Conservation (phyloP, 352 stramenopile genomes). For the Phytopythium helicoides region DNA sequence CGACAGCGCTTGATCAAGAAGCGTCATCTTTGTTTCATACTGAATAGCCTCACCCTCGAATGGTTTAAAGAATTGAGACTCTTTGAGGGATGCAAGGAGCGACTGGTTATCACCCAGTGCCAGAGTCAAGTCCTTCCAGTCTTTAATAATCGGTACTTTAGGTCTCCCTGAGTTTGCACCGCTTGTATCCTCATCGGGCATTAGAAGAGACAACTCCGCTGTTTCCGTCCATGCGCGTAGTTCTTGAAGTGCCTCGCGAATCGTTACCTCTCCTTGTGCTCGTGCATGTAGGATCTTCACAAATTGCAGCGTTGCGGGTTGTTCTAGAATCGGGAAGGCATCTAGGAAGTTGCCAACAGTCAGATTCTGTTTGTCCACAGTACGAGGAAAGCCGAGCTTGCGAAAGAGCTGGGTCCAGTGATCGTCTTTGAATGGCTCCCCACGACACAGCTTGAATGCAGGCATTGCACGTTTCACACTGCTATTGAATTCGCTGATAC, state of each 20-base stretch:
- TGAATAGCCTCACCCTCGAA: slow-evolving; percentile 90
- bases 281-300: slow-evolving; percentile 91
- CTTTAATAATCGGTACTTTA: slow-evolving; percentile 91
- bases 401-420: slow-evolving; percentile 94
- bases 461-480: slow-evolving; percentile 89
- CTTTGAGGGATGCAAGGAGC: slow-evolving; percentile 92
- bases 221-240: slow-evolving; percentile 92
- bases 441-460: slow-evolving; percentile 92
- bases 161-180: slow-evolving; percentile 8
- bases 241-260: slow-evolving; percentile 93
- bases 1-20: slow-evolving; percentile 78
- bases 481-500: slow-evolving; percentile 76
- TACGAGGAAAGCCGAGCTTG: slow-evolving; percentile 87
- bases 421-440: slow-evolving; percentile 96
- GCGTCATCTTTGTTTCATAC: slow-evolving; percentile 90
- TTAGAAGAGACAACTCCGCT: slow-evolving; percentile 84
- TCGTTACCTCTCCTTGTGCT: slow-evolving; percentile 93
- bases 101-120: slow-evolving; percentile 95
- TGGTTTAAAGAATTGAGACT: slow-evolving; percentile 95
- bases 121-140: slow-evolving; percentile 95
- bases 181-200: slow-evolving; percentile 81
- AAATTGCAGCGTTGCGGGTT: slow-evolving; percentile 87
- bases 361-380: slow-evolving; percentile 86
- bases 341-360: slow-evolving; percentile 92
- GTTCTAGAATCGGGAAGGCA: slow-evolving; percentile 68